phyloP scores from a whole-genome alignment of 192 early-diverging fungal species.

The Umbelopsis ramanniana region DNA sequence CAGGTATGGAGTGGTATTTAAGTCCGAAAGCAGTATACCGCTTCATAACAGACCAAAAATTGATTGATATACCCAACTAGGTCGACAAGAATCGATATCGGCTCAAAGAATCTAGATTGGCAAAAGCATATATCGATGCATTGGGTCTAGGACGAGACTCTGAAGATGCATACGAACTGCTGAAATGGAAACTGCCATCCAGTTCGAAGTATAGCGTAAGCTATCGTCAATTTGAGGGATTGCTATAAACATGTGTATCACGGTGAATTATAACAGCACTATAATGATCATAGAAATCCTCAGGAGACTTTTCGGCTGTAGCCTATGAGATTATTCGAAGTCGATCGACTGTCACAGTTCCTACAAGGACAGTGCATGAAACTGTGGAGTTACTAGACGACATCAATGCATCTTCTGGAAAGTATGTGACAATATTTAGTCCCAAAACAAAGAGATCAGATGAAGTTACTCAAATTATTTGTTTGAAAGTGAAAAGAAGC shows the following conservation, averaged over 20 bases:
- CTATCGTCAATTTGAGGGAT: no score
- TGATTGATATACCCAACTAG: conserved; percentile 26
- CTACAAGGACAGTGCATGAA: conserved; percentile 60
- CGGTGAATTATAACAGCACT: conserved; percentile 2
- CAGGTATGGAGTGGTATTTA: conserved; percentile 3
- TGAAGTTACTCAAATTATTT: background rate
- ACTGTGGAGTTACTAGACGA: conserved; percentile 60
- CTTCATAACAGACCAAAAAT: no score
- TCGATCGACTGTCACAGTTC: conserved; percentile 53
- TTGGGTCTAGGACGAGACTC: conserved; percentile 64
- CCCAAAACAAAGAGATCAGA: background rate
- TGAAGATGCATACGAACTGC: conserved; percentile 58
- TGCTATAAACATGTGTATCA: no score
- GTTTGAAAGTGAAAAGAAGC: conserved; percentile 23
- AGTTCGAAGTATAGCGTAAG: conserved; percentile 20
- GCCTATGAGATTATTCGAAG: conserved; percentile 49
- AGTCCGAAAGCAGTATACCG: no score
- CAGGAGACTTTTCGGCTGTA: conserved; percentile 67
- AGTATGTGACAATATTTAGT: conserved; percentile 13
- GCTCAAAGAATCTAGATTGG: conserved; percentile 71
- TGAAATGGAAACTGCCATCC: conserved; percentile 59
- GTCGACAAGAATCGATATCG: conserved; percentile 67
- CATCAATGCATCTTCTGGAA: conserved; percentile 41
- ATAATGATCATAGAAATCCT: conserved; percentile 46
- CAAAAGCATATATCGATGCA: conserved; percentile 62